Conservation (phyloP, 192 early-diverging fungal genomes). For the Funneliformis geosporum region DNA sequence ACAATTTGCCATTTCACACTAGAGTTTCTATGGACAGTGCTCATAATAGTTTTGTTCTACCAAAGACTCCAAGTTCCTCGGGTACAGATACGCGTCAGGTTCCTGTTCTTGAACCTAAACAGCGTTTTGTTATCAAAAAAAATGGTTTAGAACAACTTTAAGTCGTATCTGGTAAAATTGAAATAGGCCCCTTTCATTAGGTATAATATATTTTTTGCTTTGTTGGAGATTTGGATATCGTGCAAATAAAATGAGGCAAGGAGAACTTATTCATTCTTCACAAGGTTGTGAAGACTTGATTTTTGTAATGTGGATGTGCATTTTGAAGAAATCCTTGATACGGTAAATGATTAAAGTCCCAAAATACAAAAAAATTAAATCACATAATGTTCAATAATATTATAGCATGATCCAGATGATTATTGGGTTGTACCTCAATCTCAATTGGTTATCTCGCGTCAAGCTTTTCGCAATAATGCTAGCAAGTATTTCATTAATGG, state of each 20-base stretch:
- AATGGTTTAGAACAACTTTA: too few species aligned
- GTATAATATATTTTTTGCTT: neutral
- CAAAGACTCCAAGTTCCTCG: too few species aligned
- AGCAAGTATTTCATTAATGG: slow-evolving; percentile 79
- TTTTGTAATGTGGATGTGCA: too few species aligned
- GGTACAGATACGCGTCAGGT: too few species aligned
- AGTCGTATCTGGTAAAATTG: too few species aligned
- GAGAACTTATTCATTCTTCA: slow-evolving; percentile 87
- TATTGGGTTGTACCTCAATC: slow-evolving; percentile 67
- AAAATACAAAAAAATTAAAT: neutral
- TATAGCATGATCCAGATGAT: slow-evolving; percentile 60
- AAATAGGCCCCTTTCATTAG: neutral
- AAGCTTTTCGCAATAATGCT: slow-evolving; percentile 63
- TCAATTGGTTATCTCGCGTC: slow-evolving; percentile 76
- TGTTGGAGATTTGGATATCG: slow-evolving; percentile 67
- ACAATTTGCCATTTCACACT: too few species aligned
- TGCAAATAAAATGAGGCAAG: slow-evolving; percentile 73
- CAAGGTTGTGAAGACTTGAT: slow-evolving; percentile 66
- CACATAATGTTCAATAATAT: neutral
- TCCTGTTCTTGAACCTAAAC: too few species aligned
- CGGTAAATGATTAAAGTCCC: slow-evolving; percentile 41
- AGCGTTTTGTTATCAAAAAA: too few species aligned
- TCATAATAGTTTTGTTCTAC: too few species aligned
- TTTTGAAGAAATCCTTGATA: slow-evolving; percentile 89
- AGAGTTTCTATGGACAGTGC: too few species aligned